These are phyloP conservation scores for Elymus sibiricus DNA, from an alignment of 176 grass and related monocot genomes.

Conservation along the genomic window DNA sequence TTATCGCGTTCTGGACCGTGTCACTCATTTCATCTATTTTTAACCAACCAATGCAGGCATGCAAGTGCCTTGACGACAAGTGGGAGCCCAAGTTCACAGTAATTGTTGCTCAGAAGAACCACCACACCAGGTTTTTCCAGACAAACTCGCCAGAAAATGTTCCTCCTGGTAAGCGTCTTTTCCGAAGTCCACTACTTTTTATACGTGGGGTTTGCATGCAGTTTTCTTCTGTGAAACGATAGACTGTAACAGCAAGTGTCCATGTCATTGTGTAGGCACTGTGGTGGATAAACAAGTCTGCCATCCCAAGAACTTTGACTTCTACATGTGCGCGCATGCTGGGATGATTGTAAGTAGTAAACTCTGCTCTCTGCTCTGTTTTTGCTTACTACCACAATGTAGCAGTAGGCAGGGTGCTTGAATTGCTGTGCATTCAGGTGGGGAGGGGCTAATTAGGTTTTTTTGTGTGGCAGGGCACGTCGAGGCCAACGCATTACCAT, in stretches of 20 bases:
- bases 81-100: slow-evolving; percentile 83
- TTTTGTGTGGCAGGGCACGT: slow-evolving; percentile 71
- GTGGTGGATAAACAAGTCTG: slow-evolving; percentile 84
- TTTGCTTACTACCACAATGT: too few species aligned
- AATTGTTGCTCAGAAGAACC: slow-evolving; percentile 85
- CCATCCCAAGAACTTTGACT: slow-evolving; percentile 85
- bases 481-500: slow-evolving; percentile 84
- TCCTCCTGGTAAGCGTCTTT: slow-evolving; percentile 53
- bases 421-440: too few species aligned
- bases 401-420: too few species aligned
- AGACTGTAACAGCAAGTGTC: not conserved
- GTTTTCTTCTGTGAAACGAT: not conserved
- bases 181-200: not conserved
- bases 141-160: slow-evolving; percentile 74
- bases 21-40: not conserved
- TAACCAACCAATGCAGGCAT: not conserved
- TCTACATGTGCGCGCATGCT: slow-evolving; percentile 91
- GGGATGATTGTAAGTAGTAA: slow-evolving; percentile 69
- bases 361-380: not conserved
- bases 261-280: slow-evolving; percentile 48
- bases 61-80: slow-evolving; percentile 74
- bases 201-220: not conserved
- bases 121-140: slow-evolving; percentile 89
- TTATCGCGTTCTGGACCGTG: not conserved
- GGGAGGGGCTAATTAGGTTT: too few species aligned